Base-by-base conservation (phyloP, 768 basidiomycete species). In the Paxillus rubicundulus region DNA sequence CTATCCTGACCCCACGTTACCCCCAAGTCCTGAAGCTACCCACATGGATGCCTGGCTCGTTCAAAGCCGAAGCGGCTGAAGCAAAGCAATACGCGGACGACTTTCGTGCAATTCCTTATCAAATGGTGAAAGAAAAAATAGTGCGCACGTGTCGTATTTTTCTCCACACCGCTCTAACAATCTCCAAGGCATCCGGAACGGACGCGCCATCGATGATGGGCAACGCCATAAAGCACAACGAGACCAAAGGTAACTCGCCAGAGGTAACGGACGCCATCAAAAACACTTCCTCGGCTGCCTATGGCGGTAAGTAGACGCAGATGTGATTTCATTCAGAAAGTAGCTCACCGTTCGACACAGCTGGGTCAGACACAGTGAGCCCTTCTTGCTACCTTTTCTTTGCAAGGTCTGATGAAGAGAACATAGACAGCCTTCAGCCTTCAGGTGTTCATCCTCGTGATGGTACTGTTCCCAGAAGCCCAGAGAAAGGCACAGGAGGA, bases 361-460 rank as follows among this genome's bases (percentile, higher is more conserved):
- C 63, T 47, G 65, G 47, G 2, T 63, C 61, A 33, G 66, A 68
- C 39, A 65, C 66, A n/a, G 65, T 67, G 43, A 27, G 65, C 36
- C 39, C n/a, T 21, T 43, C 30, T 49, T 33, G 9, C 28, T 39
- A 13, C n/a, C 10, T 45, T 13, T 9, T 39, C 20, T 6, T 12
- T 4, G 21, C 36, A 44, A 5, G n/a, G 49, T 21, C 37, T 55
- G 10, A 58, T 16, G 12, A 28, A 2, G 30, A 18, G 1, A 34
- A 38, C 41, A 16, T 17, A 67, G 65, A 68, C 66, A 17, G 57
- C 64, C 9, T 49, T 41, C 16, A 54, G 40, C 14, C 44, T 66
- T 43, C 44, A 53, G 0, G 49, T 65, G 12, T 64, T 68, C 47
- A 21, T 68, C n/a, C 67, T 68, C 13, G 56, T 60, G 9, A 67